phyloP scores from a whole-genome alignment of 78 protist species.

The Polysphondylium violaceum region DNA sequence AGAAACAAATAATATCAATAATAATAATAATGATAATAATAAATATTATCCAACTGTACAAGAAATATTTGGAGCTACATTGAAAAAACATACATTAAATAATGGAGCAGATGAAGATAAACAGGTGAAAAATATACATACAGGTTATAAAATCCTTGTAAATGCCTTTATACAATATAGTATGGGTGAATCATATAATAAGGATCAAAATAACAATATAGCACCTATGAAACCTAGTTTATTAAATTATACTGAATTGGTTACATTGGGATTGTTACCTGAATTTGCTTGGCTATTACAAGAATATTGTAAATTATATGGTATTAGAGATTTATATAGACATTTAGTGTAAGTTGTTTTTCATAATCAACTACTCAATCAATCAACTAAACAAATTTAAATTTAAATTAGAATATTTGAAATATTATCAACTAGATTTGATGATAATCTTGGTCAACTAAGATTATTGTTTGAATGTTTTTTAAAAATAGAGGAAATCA shows the following conservation, averaged over 20 bases:
- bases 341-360: slow-evolving; percentile 18
- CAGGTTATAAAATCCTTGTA: slow-evolving; percentile 39
- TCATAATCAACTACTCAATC: not conserved
- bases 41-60: slow-evolving; percentile 31
- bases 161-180: slow-evolving; percentile 23
- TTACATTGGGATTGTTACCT: slow-evolving; percentile 15
- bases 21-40: not conserved
- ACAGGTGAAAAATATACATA: slow-evolving; percentile 43
- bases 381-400: not conserved
- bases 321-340: slow-evolving; percentile 62
- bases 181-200: slow-evolving; percentile 7
- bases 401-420: slow-evolving; percentile 2
- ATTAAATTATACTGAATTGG: not conserved
- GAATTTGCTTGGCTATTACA: slow-evolving; percentile 37
- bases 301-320: slow-evolving; percentile 50
- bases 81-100: slow-evolving; percentile 35
- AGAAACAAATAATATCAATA: not conserved
- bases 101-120: not conserved
- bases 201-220: not conserved
- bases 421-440: slow-evolving; percentile 22
- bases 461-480: slow-evolving; percentile 23
- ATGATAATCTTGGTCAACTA: slow-evolving; percentile 29
- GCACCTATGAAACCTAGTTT: slow-evolving; percentile 23
- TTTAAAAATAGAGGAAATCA: slow-evolving; percentile 5
- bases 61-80: slow-evolving; percentile 50